Evolutionary conservation across 2,329 filamentous ascomycete species (phyloP), one percentile per base, ranked within the genome.

Genomic region (Blastomyces parvus): DNA sequence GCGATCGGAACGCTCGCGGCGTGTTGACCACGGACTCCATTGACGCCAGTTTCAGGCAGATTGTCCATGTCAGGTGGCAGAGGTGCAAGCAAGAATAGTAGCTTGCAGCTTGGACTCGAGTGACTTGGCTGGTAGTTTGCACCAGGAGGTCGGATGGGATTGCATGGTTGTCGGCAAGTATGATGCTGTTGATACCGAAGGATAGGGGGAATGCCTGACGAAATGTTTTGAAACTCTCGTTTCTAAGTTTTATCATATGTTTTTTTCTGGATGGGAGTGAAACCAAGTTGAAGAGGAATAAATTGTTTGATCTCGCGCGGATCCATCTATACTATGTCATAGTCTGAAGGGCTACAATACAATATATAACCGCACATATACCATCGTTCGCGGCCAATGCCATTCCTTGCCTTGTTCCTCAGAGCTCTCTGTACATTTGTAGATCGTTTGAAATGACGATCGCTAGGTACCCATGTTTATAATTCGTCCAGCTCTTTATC

Each of bases 11-110:
- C 5, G 73, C 73, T 46, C 71, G 67, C 27, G 79, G 79, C 63
- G 68, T 78, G 22, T 72, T 81, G 66, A 80, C 78, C 58, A 79
- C 78, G 67, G 79, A 81, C 69, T 79, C 78, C n/a, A 74, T 79
- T 62, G 79, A 81, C 70, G 77, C 78, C 65, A 80, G 80, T 70
- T 78, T 81, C 70, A 75, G 70, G 40, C 77, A 77, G 67, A 67
- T 72, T 40, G 66, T 74, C 53, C 76, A 77, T 66, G 73, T 80
- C 61, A 72, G 75, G 69, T 81, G 79, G 79, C 72, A 78, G 70
- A 73, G 72, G 69, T 78, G 76, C 70, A 71, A 27, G 33, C 13
- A 6, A 44, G 30, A 27, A 42, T 25, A 58, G 36, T 59, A 62
- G 40, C 1, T 59, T 36, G 30, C 17, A 46, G 40, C 33, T 53